Evolutionary conservation across 768 basidiomycete species (phyloP), one percentile per base, ranked within the genome.

Genomic region (Russula emetica): DNA sequence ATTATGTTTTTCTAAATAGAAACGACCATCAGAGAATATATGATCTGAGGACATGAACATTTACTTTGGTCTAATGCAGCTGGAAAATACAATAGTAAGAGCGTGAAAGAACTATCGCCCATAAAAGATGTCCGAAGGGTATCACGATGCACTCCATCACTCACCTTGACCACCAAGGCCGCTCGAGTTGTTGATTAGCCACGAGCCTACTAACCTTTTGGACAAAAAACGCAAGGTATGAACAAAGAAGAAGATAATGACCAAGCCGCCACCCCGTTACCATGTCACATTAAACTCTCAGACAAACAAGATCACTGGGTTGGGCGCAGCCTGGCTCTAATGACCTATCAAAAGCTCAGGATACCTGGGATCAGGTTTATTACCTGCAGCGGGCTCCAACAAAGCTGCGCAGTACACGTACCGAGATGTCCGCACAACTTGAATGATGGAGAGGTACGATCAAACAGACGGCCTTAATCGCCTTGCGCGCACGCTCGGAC

Each of bases 241-340:
- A 51, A 51, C 47, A 44, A 56, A 56, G 28, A 20, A 40, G 18
- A 36, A 40, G 30, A 45, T 24, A 52, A 38, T 28, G 24, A 45
- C 24, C 63, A 42, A 44, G 53, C 49, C 42, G 10, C 20, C n/a
- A n/a, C 20, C 49, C 44, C 9, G 24, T 49, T 40, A 44, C 51
- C 32, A 61, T 20, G 28, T 64, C 57, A 60, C 54, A 64, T 55
- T 60, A 60, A 61, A 51, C 60, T 45, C 55, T 57, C 40, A 52
- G 40, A 50, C 64, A 56, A 52, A 26, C 10, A 22, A 22, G 45
- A 47, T 24, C 22, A n/a, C 54, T 50, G 47, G 54, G 32, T 36
- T 28, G 59, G 59, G 64, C 55, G 55, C 57, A 60, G 56, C 53
- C 24, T 26, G 38, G 10, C 52, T 34, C 62, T 44, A 58, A 34